Evolutionary conservation across 2,329 filamentous ascomycete species (phyloP).

Genomic region (Bipolaris zeicola): DNA sequence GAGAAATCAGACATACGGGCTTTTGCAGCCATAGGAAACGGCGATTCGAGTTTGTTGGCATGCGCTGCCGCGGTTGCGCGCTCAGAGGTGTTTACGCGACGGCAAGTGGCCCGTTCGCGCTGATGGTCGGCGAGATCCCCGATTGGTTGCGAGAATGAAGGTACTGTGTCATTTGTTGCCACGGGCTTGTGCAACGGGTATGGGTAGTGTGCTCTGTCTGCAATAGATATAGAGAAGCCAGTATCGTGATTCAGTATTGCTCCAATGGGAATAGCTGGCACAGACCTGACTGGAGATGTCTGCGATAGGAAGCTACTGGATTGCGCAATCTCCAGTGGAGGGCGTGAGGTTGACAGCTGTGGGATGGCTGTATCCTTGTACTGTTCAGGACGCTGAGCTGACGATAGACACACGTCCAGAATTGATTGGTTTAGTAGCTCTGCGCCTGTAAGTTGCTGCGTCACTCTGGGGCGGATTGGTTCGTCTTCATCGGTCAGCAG

Average conservation of each 20-base stretch:
- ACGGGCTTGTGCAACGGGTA: background rate
- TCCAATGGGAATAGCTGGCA: background rate
- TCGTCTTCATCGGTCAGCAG: conserved; percentile 7
- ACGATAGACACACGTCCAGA: background rate
- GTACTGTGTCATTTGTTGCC: background rate
- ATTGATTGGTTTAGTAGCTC: background rate
- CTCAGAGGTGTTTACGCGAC: conserved; percentile 12
- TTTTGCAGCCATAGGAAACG: background rate
- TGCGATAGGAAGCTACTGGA: background rate
- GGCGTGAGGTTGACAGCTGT: background rate
- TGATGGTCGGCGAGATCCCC: conserved; percentile 10
- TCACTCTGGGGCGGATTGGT: background rate
- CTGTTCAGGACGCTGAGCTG: background rate
- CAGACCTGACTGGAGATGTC: background rate
- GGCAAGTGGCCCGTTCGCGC: conserved; percentile 15
- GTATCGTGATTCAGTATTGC: background rate
- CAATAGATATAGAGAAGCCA: background rate
- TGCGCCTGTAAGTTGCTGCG: background rate
- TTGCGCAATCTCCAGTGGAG: background rate
- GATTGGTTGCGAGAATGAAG: conserved; percentile 9
- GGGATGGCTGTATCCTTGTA: background rate
- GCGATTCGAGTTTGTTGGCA: background rate
- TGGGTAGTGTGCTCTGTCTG: background rate
- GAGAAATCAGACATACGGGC: background rate
- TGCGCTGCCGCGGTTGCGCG: conserved; percentile 3